Evolutionary conservation across 2,329 filamentous ascomycete species (phyloP).

Genomic region (Lasiodiplodia theobromae): DNA sequence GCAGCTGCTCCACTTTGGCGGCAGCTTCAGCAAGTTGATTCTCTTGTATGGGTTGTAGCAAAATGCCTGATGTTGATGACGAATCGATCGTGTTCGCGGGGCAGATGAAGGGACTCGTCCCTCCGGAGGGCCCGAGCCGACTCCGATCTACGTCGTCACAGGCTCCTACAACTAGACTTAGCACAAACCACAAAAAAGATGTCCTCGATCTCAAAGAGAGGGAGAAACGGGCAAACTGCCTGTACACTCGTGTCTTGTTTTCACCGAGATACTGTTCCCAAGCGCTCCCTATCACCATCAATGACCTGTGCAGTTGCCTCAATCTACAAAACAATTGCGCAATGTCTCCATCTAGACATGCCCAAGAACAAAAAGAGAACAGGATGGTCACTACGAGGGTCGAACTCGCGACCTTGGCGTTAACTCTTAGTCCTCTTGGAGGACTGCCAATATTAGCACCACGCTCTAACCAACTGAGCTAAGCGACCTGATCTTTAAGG

Average conservation of each 20-base stretch:
- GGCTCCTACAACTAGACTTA: not conserved
- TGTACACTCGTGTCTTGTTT: not conserved
- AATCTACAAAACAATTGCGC: not conserved
- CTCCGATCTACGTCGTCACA: not conserved
- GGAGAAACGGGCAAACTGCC: not conserved
- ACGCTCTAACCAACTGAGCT: slow-evolving; percentile 31
- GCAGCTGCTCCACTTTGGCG: not conserved
- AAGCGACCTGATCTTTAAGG: slow-evolving; percentile 20
- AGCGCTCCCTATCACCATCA: not conserved
- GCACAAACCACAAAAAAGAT: not conserved
- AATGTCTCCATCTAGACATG: not conserved
- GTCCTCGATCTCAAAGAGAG: not conserved
- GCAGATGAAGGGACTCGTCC: not conserved
- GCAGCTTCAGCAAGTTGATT: not conserved
- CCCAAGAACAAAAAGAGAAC: not conserved
- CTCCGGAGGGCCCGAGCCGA: slow-evolving; percentile 5
- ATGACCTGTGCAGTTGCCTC: not conserved
- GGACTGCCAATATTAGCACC: slow-evolving; percentile 23
- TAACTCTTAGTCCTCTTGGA: not conserved
- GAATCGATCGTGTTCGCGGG: slow-evolving; percentile 3
- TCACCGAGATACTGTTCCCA: too few species aligned
- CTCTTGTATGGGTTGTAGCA: not conserved
- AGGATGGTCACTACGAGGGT: slow-evolving; percentile 26
- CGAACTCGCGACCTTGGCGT: slow-evolving; percentile 30
- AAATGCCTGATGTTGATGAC: not conserved